Conservation (phyloP, 805 yeast species). For the Candida palmyrensis region DNA sequence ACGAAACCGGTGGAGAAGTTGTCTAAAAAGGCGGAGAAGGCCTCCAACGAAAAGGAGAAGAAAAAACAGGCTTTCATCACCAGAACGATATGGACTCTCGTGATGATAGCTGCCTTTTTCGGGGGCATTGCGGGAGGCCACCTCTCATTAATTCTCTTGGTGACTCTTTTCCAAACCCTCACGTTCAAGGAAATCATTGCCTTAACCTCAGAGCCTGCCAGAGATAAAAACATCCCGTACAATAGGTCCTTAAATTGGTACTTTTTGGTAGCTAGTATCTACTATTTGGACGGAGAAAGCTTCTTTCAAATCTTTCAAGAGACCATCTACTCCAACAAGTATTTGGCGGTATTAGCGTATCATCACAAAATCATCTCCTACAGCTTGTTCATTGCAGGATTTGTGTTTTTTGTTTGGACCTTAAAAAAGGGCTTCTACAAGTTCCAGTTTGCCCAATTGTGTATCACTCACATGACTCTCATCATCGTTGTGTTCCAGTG, state of each 20-base stretch:
- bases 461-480: constrained; percentile 91
- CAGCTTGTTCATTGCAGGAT: constrained; percentile 78
- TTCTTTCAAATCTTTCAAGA: constrained; percentile 63
- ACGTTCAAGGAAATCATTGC: constrained; percentile 90
- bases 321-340: constrained; percentile 45
- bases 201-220: constrained; percentile 77
- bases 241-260: constrained; percentile 90
- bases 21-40: too few species aligned
- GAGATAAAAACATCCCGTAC: constrained; percentile 77
- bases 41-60: constrained; percentile 49
- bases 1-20: too few species aligned
- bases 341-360: constrained; percentile 53
- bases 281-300: constrained; percentile 84
- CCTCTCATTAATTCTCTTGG: constrained; percentile 67
- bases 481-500: constrained; percentile 90
- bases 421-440: constrained; percentile 83
- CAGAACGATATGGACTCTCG: constrained; percentile 88
- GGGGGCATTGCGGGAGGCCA: constrained; percentile 81
- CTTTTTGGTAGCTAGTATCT: constrained; percentile 79
- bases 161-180: constrained; percentile 68
- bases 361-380: constrained; percentile 86
- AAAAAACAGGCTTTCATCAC: constrained; percentile 81
- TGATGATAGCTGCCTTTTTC: constrained; percentile 77
- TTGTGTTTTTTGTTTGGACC: constrained; percentile 84
- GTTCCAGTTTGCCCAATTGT: constrained; percentile 91